Evolutionary conservation across 768 basidiomycete species (phyloP).

Genomic region (Lyophyllum semitale): DNA sequence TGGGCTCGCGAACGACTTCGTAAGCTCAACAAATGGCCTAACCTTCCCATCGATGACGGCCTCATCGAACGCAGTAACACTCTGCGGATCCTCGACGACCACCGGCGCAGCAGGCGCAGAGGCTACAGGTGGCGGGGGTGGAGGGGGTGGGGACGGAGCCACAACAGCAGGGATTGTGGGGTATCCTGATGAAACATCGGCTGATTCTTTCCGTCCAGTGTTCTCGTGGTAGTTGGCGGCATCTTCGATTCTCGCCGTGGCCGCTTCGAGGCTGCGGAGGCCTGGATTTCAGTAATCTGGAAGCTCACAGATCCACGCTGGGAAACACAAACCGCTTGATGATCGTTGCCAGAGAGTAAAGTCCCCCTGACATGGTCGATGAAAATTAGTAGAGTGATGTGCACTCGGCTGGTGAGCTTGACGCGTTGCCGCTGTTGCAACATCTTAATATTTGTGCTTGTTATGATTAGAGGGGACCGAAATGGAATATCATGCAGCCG

Average conservation of each 20-base stretch:
- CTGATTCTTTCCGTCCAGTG: constrained; percentile 10
- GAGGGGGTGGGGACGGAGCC: constrained; percentile 29
- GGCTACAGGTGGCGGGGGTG: constrained; percentile 32
- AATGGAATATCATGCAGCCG: no score
- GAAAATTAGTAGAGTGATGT: neutral
- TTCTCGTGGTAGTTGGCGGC: constrained; percentile 54
- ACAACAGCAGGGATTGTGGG: constrained; percentile 24
- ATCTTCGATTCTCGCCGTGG: constrained; percentile 93
- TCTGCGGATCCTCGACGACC: constrained; percentile 47
- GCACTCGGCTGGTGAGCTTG: neutral
- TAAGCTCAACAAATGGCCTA: constrained; percentile 72
- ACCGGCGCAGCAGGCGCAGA: constrained; percentile 35
- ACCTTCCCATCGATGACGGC: constrained; percentile 73
- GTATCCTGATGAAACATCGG: constrained; percentile 14
- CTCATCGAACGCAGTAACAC: constrained; percentile 74
- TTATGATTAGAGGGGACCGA: constrained; percentile 2
- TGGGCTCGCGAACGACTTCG: constrained; percentile 67
- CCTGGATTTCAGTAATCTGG: constrained; percentile 6
- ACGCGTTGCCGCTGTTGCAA: constrained; percentile 7
- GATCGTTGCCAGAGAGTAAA: constrained; percentile 78
- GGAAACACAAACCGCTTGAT: constrained; percentile 66
- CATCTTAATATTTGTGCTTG: constrained; percentile 9
- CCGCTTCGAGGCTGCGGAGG: constrained; percentile 77
- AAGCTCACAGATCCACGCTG: neutral
- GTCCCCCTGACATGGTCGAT: constrained; percentile 45